These are phyloP conservation scores for Colletotrichum camelliae DNA, from an alignment of 2,329 filamentous ascomycete species.

Conservation along the genomic window DNA sequence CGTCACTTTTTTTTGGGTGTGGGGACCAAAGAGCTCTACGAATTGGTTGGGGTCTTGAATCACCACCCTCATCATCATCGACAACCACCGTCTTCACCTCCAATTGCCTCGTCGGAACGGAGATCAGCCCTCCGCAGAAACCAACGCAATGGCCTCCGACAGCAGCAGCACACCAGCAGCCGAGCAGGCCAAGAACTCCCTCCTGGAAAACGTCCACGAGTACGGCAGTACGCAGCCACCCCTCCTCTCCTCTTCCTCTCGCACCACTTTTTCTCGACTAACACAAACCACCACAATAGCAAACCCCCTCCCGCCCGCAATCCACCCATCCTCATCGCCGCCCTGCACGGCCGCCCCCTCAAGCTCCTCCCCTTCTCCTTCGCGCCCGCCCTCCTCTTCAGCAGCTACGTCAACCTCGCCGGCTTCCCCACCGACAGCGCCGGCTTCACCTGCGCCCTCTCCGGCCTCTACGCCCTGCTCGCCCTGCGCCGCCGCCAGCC, in stretches of 20 bases:
- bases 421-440: conserved; percentile 63
- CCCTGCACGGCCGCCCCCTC: conserved; percentile 61
- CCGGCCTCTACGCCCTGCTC: conserved; percentile 61
- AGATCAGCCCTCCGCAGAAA: neutral
- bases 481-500: conserved; percentile 53
- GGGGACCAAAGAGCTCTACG: neutral
- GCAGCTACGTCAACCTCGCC: conserved; percentile 64
- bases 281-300: conserved; percentile 38
- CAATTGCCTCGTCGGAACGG: neutral
- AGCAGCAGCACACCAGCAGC: neutral
- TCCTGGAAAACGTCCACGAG: conserved; percentile 37
- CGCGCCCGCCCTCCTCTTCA: conserved; percentile 59
- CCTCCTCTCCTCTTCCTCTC: neutral
- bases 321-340: conserved; percentile 60
- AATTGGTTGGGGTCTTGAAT: neutral
- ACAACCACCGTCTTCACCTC: neutral
- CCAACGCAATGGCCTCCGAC: neutral
- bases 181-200: neutral
- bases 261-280: neutral
- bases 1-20: neutral
- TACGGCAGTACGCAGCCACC: conserved; percentile 54
- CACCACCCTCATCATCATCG: neutral
- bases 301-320: conserved; percentile 58
- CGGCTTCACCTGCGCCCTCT: conserved; percentile 61
- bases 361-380: conserved; percentile 55